These are phyloP conservation scores for Mucuna pruriens DNA, from an alignment of 306 rosid genomes.

Conservation along the genomic window DNA sequence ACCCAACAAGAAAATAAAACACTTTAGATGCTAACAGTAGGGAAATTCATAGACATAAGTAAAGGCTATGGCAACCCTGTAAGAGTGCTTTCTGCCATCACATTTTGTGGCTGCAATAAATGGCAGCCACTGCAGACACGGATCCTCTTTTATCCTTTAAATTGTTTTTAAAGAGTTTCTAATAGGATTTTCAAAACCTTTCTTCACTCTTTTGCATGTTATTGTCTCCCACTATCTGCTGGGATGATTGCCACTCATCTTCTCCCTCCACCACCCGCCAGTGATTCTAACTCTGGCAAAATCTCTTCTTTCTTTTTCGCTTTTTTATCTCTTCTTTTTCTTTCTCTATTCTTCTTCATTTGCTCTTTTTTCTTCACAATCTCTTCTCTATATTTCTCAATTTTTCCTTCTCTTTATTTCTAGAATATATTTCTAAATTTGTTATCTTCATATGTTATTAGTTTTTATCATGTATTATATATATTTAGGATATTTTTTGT, in stretches of 20 bases:
- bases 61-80: background rate
- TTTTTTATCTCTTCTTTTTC: background rate
- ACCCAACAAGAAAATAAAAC: conserved; percentile 4
- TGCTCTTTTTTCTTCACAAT: background rate
- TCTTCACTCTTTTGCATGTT: background rate
- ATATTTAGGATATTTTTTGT: background rate
- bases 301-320: background rate
- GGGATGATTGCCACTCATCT: background rate
- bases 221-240: background rate
- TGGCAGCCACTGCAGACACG: background rate
- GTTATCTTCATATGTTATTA: background rate
- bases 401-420: background rate
- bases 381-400: background rate
- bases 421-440: background rate
- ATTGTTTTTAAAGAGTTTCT: background rate
- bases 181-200: background rate
- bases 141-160: background rate
- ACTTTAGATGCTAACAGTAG: background rate
- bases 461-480: background rate
- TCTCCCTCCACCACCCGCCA: background rate
- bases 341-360: background rate
- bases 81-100: background rate
- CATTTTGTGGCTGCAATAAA: background rate
- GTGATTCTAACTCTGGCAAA: background rate
- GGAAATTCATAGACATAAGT: background rate